Conservation (phyloP, 2,329 filamentous ascomycete genomes). For the Chaetomium olivaceum region DNA sequence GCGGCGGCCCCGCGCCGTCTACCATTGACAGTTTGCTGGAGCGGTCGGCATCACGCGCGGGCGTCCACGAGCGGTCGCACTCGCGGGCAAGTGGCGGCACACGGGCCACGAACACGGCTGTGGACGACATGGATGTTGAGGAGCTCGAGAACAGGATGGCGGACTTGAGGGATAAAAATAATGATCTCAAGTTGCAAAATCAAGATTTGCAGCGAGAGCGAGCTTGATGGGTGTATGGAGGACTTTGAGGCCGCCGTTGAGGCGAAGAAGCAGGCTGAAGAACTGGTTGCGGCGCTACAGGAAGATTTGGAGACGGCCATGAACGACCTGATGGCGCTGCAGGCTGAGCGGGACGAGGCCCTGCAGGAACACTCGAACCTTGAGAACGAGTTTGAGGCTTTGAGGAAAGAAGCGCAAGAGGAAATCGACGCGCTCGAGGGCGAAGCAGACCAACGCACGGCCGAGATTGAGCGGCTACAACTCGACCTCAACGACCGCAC, state of each 20-base stretch:
- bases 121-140: constrained; percentile 78
- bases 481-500: constrained; percentile 72
- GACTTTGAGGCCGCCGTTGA: constrained; percentile 76
- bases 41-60: constrained; percentile 84
- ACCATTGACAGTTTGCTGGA: constrained; percentile 90
- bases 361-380: constrained; percentile 61
- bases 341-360: constrained; percentile 84
- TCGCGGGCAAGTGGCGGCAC: constrained; percentile 73
- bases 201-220: constrained; percentile 82
- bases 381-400: constrained; percentile 61
- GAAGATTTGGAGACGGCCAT: constrained; percentile 78
- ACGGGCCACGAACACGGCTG: constrained; percentile 54
- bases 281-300: constrained; percentile 64
- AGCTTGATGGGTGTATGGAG: constrained; percentile 75
- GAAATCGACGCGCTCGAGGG: constrained; percentile 67
- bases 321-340: constrained; percentile 76
- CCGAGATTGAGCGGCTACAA: constrained; percentile 69
- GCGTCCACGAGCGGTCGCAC: constrained; percentile 66
- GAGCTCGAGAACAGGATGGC: constrained; percentile 83
- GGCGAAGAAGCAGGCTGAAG: constrained; percentile 61
- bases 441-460: constrained; percentile 70
- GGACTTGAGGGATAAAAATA: constrained; percentile 81
- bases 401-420: constrained; percentile 64
- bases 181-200: constrained; percentile 82
- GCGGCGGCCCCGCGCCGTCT: constrained; percentile 61